A percentile compares a stretch with the other conserved stretches of the same genome.
phyloP scores from a whole-genome alignment of 495 filamentous ascomycete species.

The Penicillium atrosanguineum region DNA sequence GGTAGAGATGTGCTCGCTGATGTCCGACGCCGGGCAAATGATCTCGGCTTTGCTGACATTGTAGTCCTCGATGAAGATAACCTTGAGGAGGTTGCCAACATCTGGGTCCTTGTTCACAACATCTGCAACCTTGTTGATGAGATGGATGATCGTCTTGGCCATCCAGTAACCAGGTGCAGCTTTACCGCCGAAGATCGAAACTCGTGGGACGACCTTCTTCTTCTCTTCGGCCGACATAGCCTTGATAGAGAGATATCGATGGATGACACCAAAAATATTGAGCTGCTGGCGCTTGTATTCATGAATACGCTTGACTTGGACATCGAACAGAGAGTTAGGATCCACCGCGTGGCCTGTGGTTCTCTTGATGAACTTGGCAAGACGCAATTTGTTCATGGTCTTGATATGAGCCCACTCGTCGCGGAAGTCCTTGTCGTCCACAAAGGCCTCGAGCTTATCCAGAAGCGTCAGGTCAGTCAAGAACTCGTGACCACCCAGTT shows the following conservation, averaged over 20 bases:
- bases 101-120: slow-evolving; percentile 91
- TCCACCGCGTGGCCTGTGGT: slow-evolving; percentile 78
- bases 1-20: slow-evolving; percentile 98
- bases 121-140: slow-evolving; percentile 88
- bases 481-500: slow-evolving; percentile 77
- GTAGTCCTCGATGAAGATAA: slow-evolving; percentile 96
- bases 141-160: slow-evolving; percentile 97
- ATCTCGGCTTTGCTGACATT: slow-evolving; percentile 99
- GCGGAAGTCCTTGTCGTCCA: slow-evolving; percentile 84
- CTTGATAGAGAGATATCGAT: slow-evolving; percentile 90
- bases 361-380: slow-evolving; percentile 86
- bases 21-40: slow-evolving; percentile 88
- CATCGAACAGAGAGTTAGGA: slow-evolving; percentile 85
- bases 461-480: slow-evolving; percentile 84
- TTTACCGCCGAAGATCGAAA: slow-evolving; percentile 97
- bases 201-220: slow-evolving; percentile 86
- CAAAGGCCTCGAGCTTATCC: slow-evolving; percentile 74
- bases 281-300: slow-evolving; percentile 99
- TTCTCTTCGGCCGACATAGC: slow-evolving; percentile 75
- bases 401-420: slow-evolving; percentile 92
- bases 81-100: slow-evolving; percentile 91
- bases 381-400: slow-evolving; percentile 70
- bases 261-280: slow-evolving; percentile 97
- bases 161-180: slow-evolving; percentile 99
- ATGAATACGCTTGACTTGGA: slow-evolving; percentile 98